Percentiles rank a stretch among this genome's conserved stretches.
Evolutionary conservation across 352 stramenopile species (phyloP).

Genomic region (Phytophthora brassicae): DNA sequence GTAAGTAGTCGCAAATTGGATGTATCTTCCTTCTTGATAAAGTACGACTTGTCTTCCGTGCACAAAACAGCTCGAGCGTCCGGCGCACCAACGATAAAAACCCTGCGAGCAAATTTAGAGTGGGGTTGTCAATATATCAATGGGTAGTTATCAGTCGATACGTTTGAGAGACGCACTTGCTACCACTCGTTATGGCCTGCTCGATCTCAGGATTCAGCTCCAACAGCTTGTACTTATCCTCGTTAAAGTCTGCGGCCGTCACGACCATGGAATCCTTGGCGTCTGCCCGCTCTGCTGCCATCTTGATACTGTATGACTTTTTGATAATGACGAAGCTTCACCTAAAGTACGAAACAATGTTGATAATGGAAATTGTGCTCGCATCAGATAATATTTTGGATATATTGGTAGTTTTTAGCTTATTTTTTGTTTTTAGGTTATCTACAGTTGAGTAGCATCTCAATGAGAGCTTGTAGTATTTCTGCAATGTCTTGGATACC

Average conservation of each 20-base stretch:
- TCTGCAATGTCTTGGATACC: conserved; percentile 31
- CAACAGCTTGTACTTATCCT: conserved; percentile 59
- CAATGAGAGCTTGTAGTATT: conserved; percentile 39
- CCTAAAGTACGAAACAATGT: conserved; percentile 14
- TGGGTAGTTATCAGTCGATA: not conserved
- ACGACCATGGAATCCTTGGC: conserved; percentile 43
- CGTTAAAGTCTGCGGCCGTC: conserved; percentile 51
- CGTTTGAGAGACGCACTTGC: conserved; percentile 33
- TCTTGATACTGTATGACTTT: conserved; percentile 1
- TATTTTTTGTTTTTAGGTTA: too few species aligned
- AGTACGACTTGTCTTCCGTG: conserved; percentile 68
- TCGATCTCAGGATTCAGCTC: conserved; percentile 73
- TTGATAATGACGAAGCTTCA: conserved; percentile 1
- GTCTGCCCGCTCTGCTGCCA: conserved; percentile 24
- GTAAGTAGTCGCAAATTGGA: conserved; percentile 80
- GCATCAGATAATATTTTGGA: too few species aligned
- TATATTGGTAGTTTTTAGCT: too few species aligned
- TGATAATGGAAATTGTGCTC: too few species aligned
- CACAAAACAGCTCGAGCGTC: conserved; percentile 69
- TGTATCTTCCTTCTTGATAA: conserved; percentile 78
- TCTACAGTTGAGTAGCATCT: conserved; percentile 29
- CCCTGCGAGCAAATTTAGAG: conserved; percentile 22
- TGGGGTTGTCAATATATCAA: conserved; percentile 14
- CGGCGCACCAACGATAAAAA: conserved; percentile 67
- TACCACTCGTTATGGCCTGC: conserved; percentile 45